These are phyloP conservation scores for Pestalotiopsis sp. DNA, from an alignment of 2,329 filamentous ascomycete genomes.

Conservation along the genomic window DNA sequence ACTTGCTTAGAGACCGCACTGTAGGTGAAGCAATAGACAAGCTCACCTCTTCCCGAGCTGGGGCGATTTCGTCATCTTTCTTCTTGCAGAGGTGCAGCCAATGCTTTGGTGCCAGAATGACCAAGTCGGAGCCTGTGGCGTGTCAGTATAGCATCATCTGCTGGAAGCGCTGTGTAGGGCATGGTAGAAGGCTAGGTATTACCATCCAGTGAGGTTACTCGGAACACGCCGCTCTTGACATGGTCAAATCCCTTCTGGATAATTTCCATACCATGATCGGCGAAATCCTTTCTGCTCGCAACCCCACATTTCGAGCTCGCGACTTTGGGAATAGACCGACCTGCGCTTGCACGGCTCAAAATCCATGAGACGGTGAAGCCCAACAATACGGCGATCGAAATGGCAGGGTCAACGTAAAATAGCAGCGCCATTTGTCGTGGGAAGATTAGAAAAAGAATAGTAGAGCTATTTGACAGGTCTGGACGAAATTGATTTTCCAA, in stretches of 20 bases:
- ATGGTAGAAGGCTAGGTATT: background rate
- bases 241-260: background rate
- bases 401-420: background rate
- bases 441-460: background rate
- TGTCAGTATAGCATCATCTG: background rate
- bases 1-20: background rate
- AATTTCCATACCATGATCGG: background rate
- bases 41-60: slow-evolving; percentile 1
- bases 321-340: background rate
- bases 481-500: too few species aligned
- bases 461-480: background rate
- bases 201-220: background rate
- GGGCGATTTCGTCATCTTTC: background rate
- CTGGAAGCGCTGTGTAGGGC: background rate
- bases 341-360: background rate
- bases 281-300: background rate
- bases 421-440: background rate
- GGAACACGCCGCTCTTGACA: background rate
- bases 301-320: background rate
- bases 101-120: slow-evolving; percentile 1
- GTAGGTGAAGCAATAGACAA: background rate
- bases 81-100: background rate
- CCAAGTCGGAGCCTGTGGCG: background rate
- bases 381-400: background rate
- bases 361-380: background rate